Evolutionary conservation across 139 green algal species (phyloP).

Genomic region (Ettlia oleoabundans): DNA sequence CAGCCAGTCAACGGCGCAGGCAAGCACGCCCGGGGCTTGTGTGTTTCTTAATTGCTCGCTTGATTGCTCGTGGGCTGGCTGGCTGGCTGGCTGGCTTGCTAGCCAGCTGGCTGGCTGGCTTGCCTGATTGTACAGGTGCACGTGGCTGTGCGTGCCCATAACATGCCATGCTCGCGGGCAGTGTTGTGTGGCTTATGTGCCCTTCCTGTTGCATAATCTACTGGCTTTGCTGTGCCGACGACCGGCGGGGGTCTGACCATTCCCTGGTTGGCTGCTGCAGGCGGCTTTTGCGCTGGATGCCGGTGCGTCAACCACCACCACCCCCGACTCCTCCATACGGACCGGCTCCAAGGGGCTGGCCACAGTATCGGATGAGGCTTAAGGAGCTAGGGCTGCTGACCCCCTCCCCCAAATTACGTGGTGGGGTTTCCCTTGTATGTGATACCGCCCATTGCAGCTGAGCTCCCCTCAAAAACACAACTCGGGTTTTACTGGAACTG

Average conservation of each 20-base stretch:
- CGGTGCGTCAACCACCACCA: background rate
- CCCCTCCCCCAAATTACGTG: too few species aligned
- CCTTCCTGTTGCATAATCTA: too few species aligned
- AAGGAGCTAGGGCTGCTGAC: too few species aligned
- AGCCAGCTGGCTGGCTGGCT: background rate
- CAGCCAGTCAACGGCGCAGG: constrained; percentile 8
- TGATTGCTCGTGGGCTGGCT: background rate
- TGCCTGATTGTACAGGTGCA: too few species aligned
- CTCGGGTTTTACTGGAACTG: too few species aligned
- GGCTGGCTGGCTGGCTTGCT: background rate
- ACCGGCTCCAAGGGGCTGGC: background rate
- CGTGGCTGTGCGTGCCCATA: too few species aligned
- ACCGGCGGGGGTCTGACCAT: too few species aligned
- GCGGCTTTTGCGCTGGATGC: background rate
- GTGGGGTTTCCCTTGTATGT: too few species aligned
- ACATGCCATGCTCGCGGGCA: background rate
- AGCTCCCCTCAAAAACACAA: too few species aligned
- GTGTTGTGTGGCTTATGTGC: too few species aligned
- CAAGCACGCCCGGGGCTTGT: background rate
- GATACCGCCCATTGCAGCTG: too few species aligned
- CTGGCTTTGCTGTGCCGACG: too few species aligned
- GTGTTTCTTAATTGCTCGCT: background rate
- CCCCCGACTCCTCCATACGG: background rate
- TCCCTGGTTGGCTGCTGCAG: background rate
- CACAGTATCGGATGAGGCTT: background rate